Percentiles rank a stretch among this genome's conserved stretches.
phyloP scores from a whole-genome alignment of 2,329 filamentous ascomycete genomes.

The Rasamsonia emersonii region DNA sequence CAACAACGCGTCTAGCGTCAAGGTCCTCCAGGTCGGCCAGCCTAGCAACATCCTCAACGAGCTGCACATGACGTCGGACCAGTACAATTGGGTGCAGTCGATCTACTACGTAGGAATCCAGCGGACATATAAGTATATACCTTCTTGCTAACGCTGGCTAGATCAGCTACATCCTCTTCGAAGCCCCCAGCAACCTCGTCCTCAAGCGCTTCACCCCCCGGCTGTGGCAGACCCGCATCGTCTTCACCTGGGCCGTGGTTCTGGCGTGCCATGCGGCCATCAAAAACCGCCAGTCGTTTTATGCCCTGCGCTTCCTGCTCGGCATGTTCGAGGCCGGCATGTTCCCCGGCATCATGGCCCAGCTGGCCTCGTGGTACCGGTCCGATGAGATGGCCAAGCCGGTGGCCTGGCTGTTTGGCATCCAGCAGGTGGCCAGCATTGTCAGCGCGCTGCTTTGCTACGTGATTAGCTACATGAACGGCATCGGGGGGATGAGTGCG shows the following conservation, averaged over 20 bases:
- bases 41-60: conserved; percentile 30
- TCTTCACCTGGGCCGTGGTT: conserved; percentile 30
- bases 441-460: conserved; percentile 26
- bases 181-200: conserved; percentile 33
- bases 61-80: conserved; percentile 31
- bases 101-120: conserved; percentile 28
- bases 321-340: conserved; percentile 33
- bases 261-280: conserved; percentile 30
- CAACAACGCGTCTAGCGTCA: conserved; percentile 33
- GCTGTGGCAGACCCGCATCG: conserved; percentile 30
- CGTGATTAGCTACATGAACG: conserved; percentile 14
- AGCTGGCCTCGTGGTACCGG: conserved; percentile 37
- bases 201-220: conserved; percentile 29
- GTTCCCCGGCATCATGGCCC: conserved; percentile 31
- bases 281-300: conserved; percentile 25
- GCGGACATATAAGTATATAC: background rate
- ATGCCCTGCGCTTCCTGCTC: conserved; percentile 29
- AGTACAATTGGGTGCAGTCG: conserved; percentile 35
- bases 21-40: conserved; percentile 35
- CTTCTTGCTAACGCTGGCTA: conserved; percentile 5
- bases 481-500: conserved; percentile 13
- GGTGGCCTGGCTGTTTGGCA: conserved; percentile 38
- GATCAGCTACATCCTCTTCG: conserved; percentile 35
- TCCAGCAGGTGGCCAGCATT: conserved; percentile 28
- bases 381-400: conserved; percentile 34